Base-by-base conservation (phyloP, 352 stramenopile species). In the Blastocystis sp. region DNA sequence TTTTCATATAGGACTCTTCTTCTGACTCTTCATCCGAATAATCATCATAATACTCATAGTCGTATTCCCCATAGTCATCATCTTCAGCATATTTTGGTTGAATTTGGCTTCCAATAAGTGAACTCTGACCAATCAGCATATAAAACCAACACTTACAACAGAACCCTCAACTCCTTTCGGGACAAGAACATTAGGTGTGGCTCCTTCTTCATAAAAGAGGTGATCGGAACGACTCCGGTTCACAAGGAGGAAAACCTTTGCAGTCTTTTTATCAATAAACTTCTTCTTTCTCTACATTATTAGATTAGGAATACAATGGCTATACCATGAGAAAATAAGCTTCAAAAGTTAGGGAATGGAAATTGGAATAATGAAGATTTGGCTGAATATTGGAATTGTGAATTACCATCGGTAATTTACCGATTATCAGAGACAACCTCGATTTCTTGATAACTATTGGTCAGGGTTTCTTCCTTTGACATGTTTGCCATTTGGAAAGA, bases 181-280 rank as follows among this genome's bases (percentile, higher is more conserved):
- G 48, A 81, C 54, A 24, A 81, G 24, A 1, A 81, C 70, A 60
- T 81, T 81, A 22, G 70, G 44, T n/a, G 70, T 81, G 13, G 70
- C 35, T 42, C 70, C 70, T 33, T 81, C 70, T 37, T 81, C 70
- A 37, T 81, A 81, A 27, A 62, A 81, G 33, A 81, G 37, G 62
- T 60, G 22, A 60, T 81, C 70, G 37, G 70, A 81, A 37, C 70
- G 70, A 64, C 70, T 81, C 37, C 70, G 37, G 19, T 56, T 56
- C 27, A 64, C 51, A 27, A 81, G 24, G 0, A 81, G 24, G 37
- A 81, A 81, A 19, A 51, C 54, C 44, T 62, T 30, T 30, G 40
- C 70, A 1, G 30, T 81, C 70, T 81, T 81, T 35, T 81, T 81
- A 35, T 81, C 70, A 30, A 79, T 79, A 33, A 81, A 81, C 48